Base-by-base conservation (phyloP, 768 basidiomycete genomes). In the Mycena belliarum region DNA sequence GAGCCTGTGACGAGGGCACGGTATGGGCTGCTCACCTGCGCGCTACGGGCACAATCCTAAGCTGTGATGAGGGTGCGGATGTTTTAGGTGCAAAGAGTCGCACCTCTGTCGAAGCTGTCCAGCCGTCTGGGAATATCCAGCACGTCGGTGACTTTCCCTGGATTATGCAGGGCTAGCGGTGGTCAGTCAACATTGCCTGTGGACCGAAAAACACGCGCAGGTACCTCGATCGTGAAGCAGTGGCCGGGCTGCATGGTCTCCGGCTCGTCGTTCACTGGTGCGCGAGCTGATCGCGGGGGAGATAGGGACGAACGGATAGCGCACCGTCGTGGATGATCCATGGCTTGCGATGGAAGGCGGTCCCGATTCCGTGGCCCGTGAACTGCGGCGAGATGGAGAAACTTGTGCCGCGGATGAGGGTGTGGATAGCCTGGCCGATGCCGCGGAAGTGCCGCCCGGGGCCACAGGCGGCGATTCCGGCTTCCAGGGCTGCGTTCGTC, bases 151-250 rank as follows among this genome's bases (percentile, higher is more conserved):
- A 78, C 6, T 74, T 70, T 12, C 93, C 93, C 73, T 93, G 89
- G 14, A 95, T 80, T 29, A 96, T 75, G 45, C 79, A 79, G 4
- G 93, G 93, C 88, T 92, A 41, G 5, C 29, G 8, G 40, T 12
- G 29, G 37, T 24, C 43, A 20, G 20, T 54, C 33, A 42, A 61
- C 40, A 41, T 41, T n/a, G 26, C 6, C 26, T 24, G 41, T 24
- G 26, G 25, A 49, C 18, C 56, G 16, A 32, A 12, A 8, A 24
- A 21, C 29, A n/a, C n/a, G n/a, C 6, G n/a, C 28, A 50, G 75
- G 18, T 56, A 87, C 91, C 81, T 97, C 95, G 38, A 97, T 94
- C 0, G 95, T 96, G 66, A 97, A 96, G 67, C 92, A 93, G 69
- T 96, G 86, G 0, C 95, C 94, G 0, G 88, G 88, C 49, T 71